Conservation (phyloP, 805 yeast species). For the Metschnikowia lunata region DNA sequence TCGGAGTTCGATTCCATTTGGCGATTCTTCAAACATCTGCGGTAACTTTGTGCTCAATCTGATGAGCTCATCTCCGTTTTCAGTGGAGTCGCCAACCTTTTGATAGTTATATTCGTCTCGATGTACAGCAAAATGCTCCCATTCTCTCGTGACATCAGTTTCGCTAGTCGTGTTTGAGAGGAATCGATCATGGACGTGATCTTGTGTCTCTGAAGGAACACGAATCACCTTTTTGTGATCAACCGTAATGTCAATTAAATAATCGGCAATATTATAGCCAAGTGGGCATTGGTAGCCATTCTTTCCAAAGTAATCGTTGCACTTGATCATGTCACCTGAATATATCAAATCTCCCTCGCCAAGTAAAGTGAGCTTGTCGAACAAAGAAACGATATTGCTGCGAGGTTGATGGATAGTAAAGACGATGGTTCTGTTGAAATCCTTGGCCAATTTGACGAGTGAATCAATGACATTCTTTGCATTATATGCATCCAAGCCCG, state of each 20-base stretch:
- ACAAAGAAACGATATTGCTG: conserved; percentile 87
- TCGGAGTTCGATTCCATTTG: conserved; percentile 37
- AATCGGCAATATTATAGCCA: conserved; percentile 93
- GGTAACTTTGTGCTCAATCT: conserved; percentile 28
- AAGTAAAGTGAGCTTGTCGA: conserved; percentile 75
- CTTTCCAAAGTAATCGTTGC: conserved; percentile 68
- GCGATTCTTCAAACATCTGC: conserved; percentile 34
- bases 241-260: conserved; percentile 84
- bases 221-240: conserved; percentile 41
- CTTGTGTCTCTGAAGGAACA: conserved; percentile 13
- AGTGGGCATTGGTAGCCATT: conserved; percentile 80
- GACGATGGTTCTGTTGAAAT: conserved; percentile 80
- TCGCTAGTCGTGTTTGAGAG: conserved; percentile 23
- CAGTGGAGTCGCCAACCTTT: conserved; percentile 15
- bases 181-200: conserved; percentile 30
- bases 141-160: conserved; percentile 66
- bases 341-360: conserved; percentile 84
- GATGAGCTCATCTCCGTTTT: conserved; percentile 19
- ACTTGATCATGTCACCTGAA: conserved; percentile 77
- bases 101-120: conserved; percentile 57
- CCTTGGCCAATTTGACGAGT: conserved; percentile 71
- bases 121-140: conserved; percentile 84
- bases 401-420: conserved; percentile 97
- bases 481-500: conserved; percentile 91
- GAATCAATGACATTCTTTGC: conserved; percentile 89